phyloP scores from a whole-genome alignment of 768 basidiomycete species.

The Mycena venus region DNA sequence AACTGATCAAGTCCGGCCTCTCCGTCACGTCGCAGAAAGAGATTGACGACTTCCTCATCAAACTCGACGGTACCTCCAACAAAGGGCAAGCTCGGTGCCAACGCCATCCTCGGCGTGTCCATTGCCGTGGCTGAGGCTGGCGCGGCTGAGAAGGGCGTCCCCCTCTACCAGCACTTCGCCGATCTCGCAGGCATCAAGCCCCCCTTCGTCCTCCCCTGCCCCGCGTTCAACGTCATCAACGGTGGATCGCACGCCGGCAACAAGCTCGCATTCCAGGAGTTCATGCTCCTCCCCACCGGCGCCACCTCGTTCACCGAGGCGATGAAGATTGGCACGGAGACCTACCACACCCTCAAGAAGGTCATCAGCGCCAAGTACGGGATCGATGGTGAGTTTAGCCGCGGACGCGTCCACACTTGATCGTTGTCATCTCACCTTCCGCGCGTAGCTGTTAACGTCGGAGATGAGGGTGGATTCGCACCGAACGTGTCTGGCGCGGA shows the following conservation, averaged over 20 bases:
- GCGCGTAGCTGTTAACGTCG: constrained; percentile 92
- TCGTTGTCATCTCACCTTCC: constrained; percentile 20
- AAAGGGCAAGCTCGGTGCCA: constrained; percentile 99
- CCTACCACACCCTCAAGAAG: constrained; percentile 98
- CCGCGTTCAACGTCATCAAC: constrained; percentile 99
- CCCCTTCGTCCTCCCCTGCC: constrained; percentile 92
- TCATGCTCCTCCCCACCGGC: constrained; percentile 98
- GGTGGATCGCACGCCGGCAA: constrained; percentile 99
- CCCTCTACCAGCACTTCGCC: constrained; percentile 96
- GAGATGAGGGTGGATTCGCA: constrained; percentile 99
- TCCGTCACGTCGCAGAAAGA: constrained; percentile 93
- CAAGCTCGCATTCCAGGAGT: constrained; percentile 99
- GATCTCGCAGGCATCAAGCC: constrained; percentile 95
- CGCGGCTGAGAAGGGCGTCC: constrained; percentile 94
- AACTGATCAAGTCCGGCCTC: constrained; percentile 86
- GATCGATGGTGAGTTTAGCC: constrained; percentile 82
- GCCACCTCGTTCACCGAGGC: constrained; percentile 94
- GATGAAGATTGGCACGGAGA: constrained; percentile 98
- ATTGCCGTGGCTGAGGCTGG: constrained; percentile 95
- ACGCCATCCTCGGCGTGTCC: constrained; percentile 98
- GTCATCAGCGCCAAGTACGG: constrained; percentile 99
- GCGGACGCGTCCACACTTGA: constrained; percentile 4
- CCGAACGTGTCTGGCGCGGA: constrained; percentile 98
- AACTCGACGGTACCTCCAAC: constrained; percentile 97
- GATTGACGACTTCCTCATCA: constrained; percentile 97